Evolutionary conservation across 805 yeast genomes (phyloP).

Genomic region (Starmerella bacillaris): DNA sequence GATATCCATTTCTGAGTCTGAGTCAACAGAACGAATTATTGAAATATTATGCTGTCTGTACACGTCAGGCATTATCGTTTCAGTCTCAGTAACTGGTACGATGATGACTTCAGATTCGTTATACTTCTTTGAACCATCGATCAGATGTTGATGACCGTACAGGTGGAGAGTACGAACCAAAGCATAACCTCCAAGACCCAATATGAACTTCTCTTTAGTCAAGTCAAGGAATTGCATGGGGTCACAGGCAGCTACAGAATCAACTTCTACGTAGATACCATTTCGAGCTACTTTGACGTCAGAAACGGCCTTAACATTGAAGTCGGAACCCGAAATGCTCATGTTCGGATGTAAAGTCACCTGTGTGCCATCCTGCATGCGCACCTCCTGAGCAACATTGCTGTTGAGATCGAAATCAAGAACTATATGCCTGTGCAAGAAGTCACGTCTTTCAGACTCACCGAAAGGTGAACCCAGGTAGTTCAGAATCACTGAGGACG

Average conservation of each 20-base stretch:
- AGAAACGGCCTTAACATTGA: background rate
- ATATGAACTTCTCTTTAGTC: constrained; percentile 39
- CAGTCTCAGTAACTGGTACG: constrained; percentile 23
- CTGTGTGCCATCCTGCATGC: constrained; percentile 12
- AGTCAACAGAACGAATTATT: too few species aligned
- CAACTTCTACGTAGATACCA: constrained; percentile 23
- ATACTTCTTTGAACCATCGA: constrained; percentile 31
- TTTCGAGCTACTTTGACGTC: constrained; percentile 25
- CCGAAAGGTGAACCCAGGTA: constrained; percentile 14
- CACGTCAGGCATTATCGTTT: background rate
- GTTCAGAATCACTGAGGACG: constrained; percentile 6
- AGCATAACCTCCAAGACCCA: constrained; percentile 40
- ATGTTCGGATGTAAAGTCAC: constrained; percentile 4
- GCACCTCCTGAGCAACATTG: constrained; percentile 6
- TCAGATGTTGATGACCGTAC: constrained; percentile 36
- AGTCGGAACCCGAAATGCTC: constrained; percentile 3
- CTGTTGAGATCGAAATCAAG: constrained; percentile 5
- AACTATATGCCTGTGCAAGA: constrained; percentile 10
- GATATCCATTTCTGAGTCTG: too few species aligned
- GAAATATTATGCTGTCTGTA: background rate
- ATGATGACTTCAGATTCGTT: constrained; percentile 42
- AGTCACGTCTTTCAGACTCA: constrained; percentile 7
- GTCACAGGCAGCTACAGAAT: constrained; percentile 4
- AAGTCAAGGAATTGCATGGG: constrained; percentile 22
- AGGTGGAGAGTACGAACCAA: constrained; percentile 57